Conservation (phyloP, 768 basidiomycete genomes). For the Crassisporium funariophilum region DNA sequence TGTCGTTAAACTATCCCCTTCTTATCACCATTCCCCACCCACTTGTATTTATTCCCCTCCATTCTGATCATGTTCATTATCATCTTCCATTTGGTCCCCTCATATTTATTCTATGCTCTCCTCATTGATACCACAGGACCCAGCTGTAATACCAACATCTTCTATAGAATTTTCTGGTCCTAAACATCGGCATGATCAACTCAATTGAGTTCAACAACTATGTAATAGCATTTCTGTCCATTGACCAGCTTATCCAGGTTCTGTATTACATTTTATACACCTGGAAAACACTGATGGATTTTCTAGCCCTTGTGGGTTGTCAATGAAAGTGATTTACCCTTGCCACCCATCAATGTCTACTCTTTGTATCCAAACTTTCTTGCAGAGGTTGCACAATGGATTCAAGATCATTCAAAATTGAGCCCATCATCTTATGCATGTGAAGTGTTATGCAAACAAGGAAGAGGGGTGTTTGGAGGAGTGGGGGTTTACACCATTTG, state of each 20-base stretch:
- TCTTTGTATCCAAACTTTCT: constrained; percentile 6
- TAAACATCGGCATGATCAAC: too few relatives aligned
- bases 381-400: constrained; percentile 1
- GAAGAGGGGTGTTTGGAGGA: constrained; percentile 6
- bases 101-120: too few relatives aligned
- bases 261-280: not conserved
- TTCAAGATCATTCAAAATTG: not conserved
- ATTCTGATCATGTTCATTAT: too few relatives aligned
- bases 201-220: constrained; percentile 11
- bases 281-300: not conserved
- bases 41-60: too few relatives aligned
- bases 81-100: too few relatives aligned
- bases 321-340: not conserved
- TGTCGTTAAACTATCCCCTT: too few relatives aligned
- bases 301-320: constrained; percentile 7
- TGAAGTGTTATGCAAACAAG: constrained; percentile 6
- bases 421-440: constrained; percentile 6
- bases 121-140: too few relatives aligned
- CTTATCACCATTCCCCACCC: too few relatives aligned
- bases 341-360: constrained; percentile 1
- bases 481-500: constrained; percentile 15
- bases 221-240: constrained; percentile 13
- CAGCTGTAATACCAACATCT: too few relatives aligned
- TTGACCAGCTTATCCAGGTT: constrained; percentile 13
- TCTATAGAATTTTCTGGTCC: too few relatives aligned